A percentile compares a stretch with the other conserved stretches of the same genome.
Evolutionary conservation across 1,284 basidiomycete species (phyloP).

Genomic region (Heterobasidion annosum): DNA sequence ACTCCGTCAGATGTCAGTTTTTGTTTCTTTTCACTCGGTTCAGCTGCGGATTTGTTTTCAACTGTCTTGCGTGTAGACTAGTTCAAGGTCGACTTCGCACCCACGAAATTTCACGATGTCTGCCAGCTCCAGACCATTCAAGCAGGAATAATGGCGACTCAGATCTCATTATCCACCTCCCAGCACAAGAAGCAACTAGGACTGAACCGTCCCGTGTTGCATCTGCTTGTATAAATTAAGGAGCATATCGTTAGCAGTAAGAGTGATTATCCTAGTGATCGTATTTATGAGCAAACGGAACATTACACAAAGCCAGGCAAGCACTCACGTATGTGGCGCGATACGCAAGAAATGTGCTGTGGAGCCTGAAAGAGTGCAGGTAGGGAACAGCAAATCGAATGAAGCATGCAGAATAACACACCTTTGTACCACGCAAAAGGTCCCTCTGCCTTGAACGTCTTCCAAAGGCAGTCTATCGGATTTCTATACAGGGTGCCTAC

Average conservation of each 20-base stretch:
- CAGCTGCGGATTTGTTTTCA: too few species aligned
- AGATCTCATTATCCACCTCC: too few species aligned
- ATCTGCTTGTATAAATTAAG: conserved; percentile 59
- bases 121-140: too few species aligned
- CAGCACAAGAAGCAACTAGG: not conserved
- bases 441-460: conserved; percentile 89
- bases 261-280: conserved; percentile 61
- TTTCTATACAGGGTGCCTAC: conserved; percentile 82
- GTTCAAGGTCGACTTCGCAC: too few species aligned
- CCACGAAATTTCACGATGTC: too few species aligned
- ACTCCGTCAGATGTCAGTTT: too few species aligned
- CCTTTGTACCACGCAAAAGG: conserved; percentile 91
- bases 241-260: conserved; percentile 83
- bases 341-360: conserved; percentile 90
- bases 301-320: not conserved
- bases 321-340: conserved; percentile 78
- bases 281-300: conserved; percentile 3
- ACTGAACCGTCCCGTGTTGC: conserved; percentile 7
- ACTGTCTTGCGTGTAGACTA: too few species aligned
- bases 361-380: conserved; percentile 44
- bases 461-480: conserved; percentile 94
- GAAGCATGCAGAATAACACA: conserved; percentile 15
- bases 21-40: too few species aligned
- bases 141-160: too few species aligned
- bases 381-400: not conserved